A percentile compares a stretch with the other conserved stretches of the same genome.
Evolutionary conservation across 2,329 filamentous ascomycete genomes (phyloP).

Genomic region (Pseudogymnoascus sp.): DNA sequence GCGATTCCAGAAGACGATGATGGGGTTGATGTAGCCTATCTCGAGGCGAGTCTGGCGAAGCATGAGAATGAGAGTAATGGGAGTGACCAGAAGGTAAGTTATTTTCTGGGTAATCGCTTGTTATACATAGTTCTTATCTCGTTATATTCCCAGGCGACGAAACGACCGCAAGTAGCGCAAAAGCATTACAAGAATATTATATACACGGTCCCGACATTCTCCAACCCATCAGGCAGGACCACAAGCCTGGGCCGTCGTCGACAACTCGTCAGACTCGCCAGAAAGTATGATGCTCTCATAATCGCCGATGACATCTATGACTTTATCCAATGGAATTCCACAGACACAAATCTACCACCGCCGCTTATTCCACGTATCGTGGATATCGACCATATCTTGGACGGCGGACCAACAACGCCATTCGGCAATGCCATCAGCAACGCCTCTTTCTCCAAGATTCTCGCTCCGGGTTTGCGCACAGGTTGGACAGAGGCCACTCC

Average conservation of each 20-base stretch:
- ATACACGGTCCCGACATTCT: constrained; percentile 80
- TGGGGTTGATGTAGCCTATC: constrained; percentile 59
- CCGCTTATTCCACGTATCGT: constrained; percentile 58
- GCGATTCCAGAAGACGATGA: constrained; percentile 70
- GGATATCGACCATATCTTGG: constrained; percentile 65
- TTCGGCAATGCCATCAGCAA: constrained; percentile 83
- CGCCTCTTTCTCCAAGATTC: constrained; percentile 82
- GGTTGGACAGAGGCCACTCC: constrained; percentile 78
- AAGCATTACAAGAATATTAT: constrained; percentile 84
- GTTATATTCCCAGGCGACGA: constrained; percentile 9
- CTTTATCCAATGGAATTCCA: constrained; percentile 65
- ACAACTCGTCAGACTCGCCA: constrained; percentile 64
- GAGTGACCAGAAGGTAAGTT: constrained; percentile 12
- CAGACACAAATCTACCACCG: constrained; percentile 1
- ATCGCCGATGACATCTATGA: constrained; percentile 93
- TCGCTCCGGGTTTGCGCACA: constrained; percentile 69
- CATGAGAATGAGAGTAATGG: constrained; percentile 29
- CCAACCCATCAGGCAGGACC: constrained; percentile 79
- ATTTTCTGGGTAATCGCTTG: not conserved
- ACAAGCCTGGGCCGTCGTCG: constrained; percentile 63
- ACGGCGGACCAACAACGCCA: constrained; percentile 42
- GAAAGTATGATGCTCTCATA: constrained; percentile 72
- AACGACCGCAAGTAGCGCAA: constrained; percentile 26
- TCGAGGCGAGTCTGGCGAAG: constrained; percentile 34
- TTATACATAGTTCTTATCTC: not conserved